Evolutionary conservation across 2,329 filamentous ascomycete species (phyloP), one percentile per base, ranked within the genome.

Genomic region (Apiospora malaysiana): DNA sequence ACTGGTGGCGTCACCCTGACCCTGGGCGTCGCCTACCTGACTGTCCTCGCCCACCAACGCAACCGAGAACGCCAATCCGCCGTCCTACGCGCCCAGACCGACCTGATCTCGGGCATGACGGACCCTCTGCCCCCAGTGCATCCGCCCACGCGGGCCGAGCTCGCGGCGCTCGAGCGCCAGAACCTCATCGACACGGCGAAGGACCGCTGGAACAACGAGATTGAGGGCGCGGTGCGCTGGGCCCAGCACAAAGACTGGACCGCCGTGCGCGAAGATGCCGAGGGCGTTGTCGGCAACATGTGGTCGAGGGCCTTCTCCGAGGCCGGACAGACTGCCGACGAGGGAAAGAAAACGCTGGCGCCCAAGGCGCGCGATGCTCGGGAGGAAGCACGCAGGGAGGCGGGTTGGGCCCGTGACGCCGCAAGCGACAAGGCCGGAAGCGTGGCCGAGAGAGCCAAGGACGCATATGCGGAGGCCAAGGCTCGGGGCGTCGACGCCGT

Each of bases 1-100:
- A 89, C 92, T 74, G 91, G 92, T 78, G 93, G 93, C 75, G 89
- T 94, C 70, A 92, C 93, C 74, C 85, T 95, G 72, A 94, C 93
- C 67, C 89, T 93, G 72, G 91, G 90, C 59, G 78, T 93, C 72
- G 88, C 93, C 76, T 95, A 94, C 82, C 85, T 95, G 70, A 90
- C 91, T 67, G 83, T 93, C 45, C 87, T 92, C 77, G 84, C 91
- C 25, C 92, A 95, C 82, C 89, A 91, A 76, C 88, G 89, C 73
- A 92, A 89, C 79, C 91, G 93, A 75, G 84, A 88, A 76, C 79
- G 83, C 32, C 90, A 91, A 79, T 84, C 86, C 75, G 84, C 86
- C 73, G 76, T 86, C 71, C 84, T 92, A 9, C 88, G 88, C 75
- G 82, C 86, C 49, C 89, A 91, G 76, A 84, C 87, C 66, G 82